Base-by-base conservation (phyloP, 2,329 filamentous ascomycete genomes). In the Zymoseptoria pseudotritici region DNA sequence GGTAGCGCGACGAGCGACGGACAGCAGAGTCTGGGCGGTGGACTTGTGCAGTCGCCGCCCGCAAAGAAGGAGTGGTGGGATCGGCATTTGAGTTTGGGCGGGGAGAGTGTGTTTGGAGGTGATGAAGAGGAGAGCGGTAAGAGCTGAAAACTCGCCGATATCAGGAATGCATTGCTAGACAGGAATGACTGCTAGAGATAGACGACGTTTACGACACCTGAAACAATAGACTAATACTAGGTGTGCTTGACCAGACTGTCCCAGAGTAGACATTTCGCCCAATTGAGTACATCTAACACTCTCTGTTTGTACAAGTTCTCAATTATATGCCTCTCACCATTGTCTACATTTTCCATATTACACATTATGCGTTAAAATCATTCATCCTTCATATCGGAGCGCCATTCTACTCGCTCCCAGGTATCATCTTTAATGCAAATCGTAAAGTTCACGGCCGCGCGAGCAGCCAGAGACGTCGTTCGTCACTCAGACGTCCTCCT, bases 31-130 rank as follows among this genome's bases (percentile, higher is more conserved):
- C 13, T 46, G 17, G 36, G 36, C 17, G 36, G 36, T 46, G 36
- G 36, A 46, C 36, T 46, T 6, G 11, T 46, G 36, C 52, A 55
- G 9, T 29, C 36, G n/a, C 20, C 55, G 21, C 36, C 58, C 52
- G 24, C 60, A 26, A 57, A 63, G 50, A 68, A 65, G 55, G 69
- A 71, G 53, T 71, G 69, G 69, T 71, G 68, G 60, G 69, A 71
- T 63, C 49, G 61, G 21, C 63, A 65, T 55, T 55, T 66, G 57
- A 66, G 55, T 53, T 8, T 63, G 11, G 55, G 61, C 26, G 63
- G 61, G 31, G 60, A 60, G 57, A 58, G 55, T 31, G 53, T 54
- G 22, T 22, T 55, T 60, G n/a, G 49, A 36, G 17, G 55, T 29
- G 36, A 56, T 56, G 36, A 46, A 46, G 36, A 46, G 11, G 36